Conservation (phyloP, 1,139 yeast species). For the Nakaseomyces kungkrabaensis region DNA sequence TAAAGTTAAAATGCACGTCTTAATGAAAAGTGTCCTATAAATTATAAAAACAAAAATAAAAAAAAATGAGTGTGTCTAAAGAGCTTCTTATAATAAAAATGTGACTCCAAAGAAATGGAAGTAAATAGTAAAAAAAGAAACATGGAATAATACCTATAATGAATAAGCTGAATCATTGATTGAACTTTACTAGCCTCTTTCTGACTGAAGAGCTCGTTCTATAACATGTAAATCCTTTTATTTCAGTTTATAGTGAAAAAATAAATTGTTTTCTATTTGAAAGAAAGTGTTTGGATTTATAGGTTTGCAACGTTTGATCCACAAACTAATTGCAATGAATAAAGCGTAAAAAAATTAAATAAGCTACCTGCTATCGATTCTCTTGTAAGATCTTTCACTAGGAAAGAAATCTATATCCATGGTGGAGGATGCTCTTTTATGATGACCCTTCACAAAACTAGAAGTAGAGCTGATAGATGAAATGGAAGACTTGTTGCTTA, state of each 20-base stretch:
- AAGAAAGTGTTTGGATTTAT: background rate
- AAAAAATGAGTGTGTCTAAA: constrained; percentile 1
- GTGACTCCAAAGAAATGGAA: background rate
- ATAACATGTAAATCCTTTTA: background rate
- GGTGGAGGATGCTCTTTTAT: constrained; percentile 2
- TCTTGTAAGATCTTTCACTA: background rate
- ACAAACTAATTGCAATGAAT: constrained; percentile 1
- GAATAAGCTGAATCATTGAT: background rate
- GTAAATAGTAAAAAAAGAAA: background rate
- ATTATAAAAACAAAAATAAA: background rate
- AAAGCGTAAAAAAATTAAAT: background rate
- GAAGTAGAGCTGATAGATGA: constrained; percentile 2
- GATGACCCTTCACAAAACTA: constrained; percentile 1
- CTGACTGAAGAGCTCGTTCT: background rate
- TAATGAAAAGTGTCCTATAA: background rate
- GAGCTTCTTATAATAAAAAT: background rate
- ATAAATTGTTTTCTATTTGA: background rate
- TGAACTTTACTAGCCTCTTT: background rate
- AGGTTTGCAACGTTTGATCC: constrained; percentile 1
- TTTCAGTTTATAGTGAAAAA: background rate
- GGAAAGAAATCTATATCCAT: constrained; percentile 1
- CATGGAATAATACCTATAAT: background rate
- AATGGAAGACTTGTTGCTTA: constrained; percentile 1
- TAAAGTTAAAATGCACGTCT: constrained; percentile 1
- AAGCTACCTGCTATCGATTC: constrained; percentile 3